Base-by-base conservation (phyloP, 202 grass and related monocot genomes). In the Musa balbisiana region DNA sequence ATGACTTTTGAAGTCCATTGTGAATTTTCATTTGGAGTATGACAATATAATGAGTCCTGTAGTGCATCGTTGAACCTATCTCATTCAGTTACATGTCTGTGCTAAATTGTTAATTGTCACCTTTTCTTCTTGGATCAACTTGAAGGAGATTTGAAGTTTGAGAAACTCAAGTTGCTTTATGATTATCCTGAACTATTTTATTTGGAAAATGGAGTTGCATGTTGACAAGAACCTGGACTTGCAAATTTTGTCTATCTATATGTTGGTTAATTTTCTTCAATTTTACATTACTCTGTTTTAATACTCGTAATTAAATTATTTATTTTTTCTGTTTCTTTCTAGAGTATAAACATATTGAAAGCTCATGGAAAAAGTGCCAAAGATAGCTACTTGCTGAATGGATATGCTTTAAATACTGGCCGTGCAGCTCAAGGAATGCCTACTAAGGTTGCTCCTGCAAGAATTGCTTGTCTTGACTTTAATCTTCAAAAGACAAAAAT, bases 401-500 rank as follows among this genome's bases (percentile, higher is more conserved):
- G 95, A 14, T 98, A 98, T 58, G 91, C 95, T 13, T 81, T 98
- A 68, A 98, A 98, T 85, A 83, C 89, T 4, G 91, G 95, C 53
- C 85, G 91, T 75, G 88, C 95, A 58, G 91, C 95, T 83, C 95
- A 98, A 87, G 95, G 91, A 71, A 98, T 98, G 95, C 87, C 91
- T 74, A 92, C 87, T 71, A 86, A 69, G 88, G 87, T 98, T 55
- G 68, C 87, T 67, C 85, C 89, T 54, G 95, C 95, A 19, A 92
- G 81, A 81, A 92, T 98, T 92, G 95, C 88, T 27, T 98, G 95
- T 81, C 85, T 98, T 71, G 95, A 98, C 77, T 98, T 98, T 80
- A 98, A 98, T 62, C 95, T 98, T 81, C 91, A 93, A 68, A 98
- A 98, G 81, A 98, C 95, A 79, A 98, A 98, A 75, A 94, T 98